Evolutionary conservation across 495 filamentous ascomycete species (phyloP).

Genomic region (Aspergillus diversus): DNA sequence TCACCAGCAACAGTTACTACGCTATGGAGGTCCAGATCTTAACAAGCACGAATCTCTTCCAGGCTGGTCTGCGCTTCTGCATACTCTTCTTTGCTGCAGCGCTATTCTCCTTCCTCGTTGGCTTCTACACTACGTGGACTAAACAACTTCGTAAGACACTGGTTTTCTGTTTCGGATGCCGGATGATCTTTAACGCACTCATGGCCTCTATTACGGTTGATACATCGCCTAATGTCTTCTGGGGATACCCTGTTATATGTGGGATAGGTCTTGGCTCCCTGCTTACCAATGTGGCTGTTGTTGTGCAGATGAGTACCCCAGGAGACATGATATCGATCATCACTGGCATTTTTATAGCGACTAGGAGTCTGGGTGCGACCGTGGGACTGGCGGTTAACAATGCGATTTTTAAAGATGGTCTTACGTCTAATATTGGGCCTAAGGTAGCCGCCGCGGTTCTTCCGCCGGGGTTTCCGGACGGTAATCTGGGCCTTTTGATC

Average conservation of each 20-base stretch:
- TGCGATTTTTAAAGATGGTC: background rate
- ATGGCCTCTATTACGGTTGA: background rate
- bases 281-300: background rate
- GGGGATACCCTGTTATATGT: background rate
- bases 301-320: background rate
- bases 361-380: background rate
- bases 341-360: background rate
- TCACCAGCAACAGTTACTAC: background rate
- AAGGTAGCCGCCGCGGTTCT: background rate
- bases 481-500: background rate
- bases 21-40: background rate
- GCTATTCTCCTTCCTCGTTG: background rate
- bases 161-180: background rate
- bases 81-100: background rate
- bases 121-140: background rate
- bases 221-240: background rate
- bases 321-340: background rate
- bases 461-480: background rate
- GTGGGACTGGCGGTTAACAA: background rate
- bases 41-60: background rate
- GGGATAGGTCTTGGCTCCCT: background rate
- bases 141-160: background rate
- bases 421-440: background rate
- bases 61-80: background rate
- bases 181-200: background rate